A percentile compares a stretch with the other conserved stretches of the same genome.
Conservation (phyloP, 371 early-diverging fungal genomes). For the Apophysomyces ossiformis region DNA sequence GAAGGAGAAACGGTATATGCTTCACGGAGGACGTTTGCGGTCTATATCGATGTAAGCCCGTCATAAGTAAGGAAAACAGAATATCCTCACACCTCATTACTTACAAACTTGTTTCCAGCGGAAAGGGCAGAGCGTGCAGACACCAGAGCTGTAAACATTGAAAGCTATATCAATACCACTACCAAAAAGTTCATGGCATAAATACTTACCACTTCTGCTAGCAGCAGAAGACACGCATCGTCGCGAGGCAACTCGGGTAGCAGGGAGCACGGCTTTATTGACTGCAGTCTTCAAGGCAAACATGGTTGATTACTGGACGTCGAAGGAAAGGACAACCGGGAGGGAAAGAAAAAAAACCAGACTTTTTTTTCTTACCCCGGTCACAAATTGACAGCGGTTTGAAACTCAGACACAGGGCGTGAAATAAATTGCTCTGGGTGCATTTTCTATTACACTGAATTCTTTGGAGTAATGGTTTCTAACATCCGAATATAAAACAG, state of each 20-base stretch:
- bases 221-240: conserved; percentile 49
- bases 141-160: conserved; percentile 29
- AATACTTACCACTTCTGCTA: conserved; percentile 39
- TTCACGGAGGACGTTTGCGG: conserved; percentile 44
- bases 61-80: background rate
- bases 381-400: conserved; percentile 6
- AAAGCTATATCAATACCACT: background rate
- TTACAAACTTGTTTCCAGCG: conserved; percentile 52
- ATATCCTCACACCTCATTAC: background rate
- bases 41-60: conserved; percentile 20
- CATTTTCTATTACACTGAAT: too few species aligned
- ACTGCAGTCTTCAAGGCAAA: conserved; percentile 56
- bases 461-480: too few species aligned
- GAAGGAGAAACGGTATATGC: conserved; percentile 48
- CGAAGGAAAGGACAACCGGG: conserved; percentile 12
- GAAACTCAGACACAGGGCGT: too few species aligned
- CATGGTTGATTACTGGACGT: conserved; percentile 29
- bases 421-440: too few species aligned
- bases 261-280: conserved; percentile 52
- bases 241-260: conserved; percentile 53
- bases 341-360: conserved; percentile 17
- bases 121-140: conserved; percentile 50
- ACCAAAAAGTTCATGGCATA: background rate
- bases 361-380: conserved; percentile 9
- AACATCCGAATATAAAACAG: too few species aligned